Base-by-base conservation (phyloP, 148 eudicot genomes). In the Diospyros kaki region DNA sequence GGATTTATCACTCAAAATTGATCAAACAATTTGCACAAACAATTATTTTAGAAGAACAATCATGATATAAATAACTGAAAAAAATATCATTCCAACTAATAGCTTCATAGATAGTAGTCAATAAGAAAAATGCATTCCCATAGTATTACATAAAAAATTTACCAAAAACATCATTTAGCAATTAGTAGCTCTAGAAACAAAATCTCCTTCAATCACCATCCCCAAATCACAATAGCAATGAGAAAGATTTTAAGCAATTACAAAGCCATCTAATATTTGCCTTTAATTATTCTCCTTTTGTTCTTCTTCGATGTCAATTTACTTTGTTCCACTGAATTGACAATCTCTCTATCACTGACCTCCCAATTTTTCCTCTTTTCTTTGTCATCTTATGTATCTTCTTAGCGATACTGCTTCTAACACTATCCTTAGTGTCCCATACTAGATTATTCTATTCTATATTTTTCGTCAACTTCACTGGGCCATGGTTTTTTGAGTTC, bases 281-380 rank as follows among this genome's bases (percentile, higher is more conserved):
- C 67, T 76, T 80, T 60, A 12, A 59, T 64, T 70, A 59, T 75
- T 58, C 79, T 79, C 69, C 69, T 79, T 52, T 77, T 87, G 75
- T 80, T 85, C 60, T 40, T 40, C 75, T 81, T 81, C 71, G 81
- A 81, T n/a, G 28, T 28, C 28, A 74, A 62, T 46, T 74, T 68
- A 53, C 71, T 74, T 55, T 59, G 69, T 69, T 83, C 83, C 71
- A 63, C 83, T 14, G 76, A 77, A 68, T 75, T 72, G 3, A 69
- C 76, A 10, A 68, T 28, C 6, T 63, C 80, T 51, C 50, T 81
- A 55, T 67, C 70, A 64, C 45, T 68, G 45, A 48, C 52, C 52
- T 48, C 52, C 1, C 52, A 0, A 48, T 1, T 48, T 8, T 48
- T 48, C 52, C 52, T 48, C 52, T 48, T 8, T 8, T 48, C 52